These are phyloP conservation scores for Eucalyptus erythrocorys DNA, from an alignment of 345 rosid species.

Conservation along the genomic window DNA sequence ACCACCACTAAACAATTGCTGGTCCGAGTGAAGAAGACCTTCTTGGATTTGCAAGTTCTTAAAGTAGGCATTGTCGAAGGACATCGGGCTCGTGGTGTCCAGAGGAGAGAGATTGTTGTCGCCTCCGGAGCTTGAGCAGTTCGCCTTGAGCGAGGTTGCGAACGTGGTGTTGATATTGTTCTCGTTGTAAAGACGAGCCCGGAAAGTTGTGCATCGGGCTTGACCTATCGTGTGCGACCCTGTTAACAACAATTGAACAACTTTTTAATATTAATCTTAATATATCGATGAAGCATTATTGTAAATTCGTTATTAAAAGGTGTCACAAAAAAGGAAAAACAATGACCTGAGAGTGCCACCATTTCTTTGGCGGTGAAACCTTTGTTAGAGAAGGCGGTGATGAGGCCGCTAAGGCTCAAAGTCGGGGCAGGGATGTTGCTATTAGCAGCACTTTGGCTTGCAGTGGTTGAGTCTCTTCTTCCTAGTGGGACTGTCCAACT, in stretches of 20 bases:
- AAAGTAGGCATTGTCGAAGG: constrained; percentile 56
- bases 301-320: background rate
- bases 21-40: constrained; percentile 64
- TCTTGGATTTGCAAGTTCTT: constrained; percentile 26
- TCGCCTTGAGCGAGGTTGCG: constrained; percentile 9
- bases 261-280: background rate
- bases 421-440: constrained; percentile 20
- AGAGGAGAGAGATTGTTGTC: constrained; percentile 22
- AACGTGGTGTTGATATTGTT: constrained; percentile 24
- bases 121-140: constrained; percentile 29
- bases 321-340: background rate
- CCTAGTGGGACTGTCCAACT: constrained; percentile 42
- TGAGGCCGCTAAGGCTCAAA: constrained; percentile 20
- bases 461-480: constrained; percentile 50
- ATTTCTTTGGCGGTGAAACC: constrained; percentile 40
- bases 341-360: constrained; percentile 50
- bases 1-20: constrained; percentile 37
- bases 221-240: constrained; percentile 45
- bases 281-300: background rate
- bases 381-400: constrained; percentile 30
- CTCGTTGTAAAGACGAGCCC: constrained; percentile 34
- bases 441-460: constrained; percentile 18
- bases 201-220: constrained; percentile 39
- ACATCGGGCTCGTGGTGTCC: constrained; percentile 20
- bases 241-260: background rate